phyloP scores from a whole-genome alignment of 2,329 filamentous ascomycete genomes.

The Trichophyton benhamiae region DNA sequence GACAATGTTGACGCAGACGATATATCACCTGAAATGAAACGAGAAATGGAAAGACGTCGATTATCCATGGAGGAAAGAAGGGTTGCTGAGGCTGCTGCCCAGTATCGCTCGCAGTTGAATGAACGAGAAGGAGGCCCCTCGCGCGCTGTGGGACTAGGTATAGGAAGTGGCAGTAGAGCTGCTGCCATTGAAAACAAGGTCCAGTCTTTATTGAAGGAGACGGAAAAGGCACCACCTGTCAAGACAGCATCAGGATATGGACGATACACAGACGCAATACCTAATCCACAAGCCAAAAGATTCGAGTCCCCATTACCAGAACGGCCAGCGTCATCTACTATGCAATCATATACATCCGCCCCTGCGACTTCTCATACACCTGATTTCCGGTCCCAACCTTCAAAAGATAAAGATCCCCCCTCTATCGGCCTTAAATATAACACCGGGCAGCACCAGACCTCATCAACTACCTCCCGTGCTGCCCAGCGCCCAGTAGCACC shows the following conservation, averaged over 20 bases:
- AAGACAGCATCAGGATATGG: slow-evolving; percentile 85
- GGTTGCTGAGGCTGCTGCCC: slow-evolving; percentile 76
- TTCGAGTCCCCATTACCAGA: slow-evolving; percentile 15
- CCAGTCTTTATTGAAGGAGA: slow-evolving; percentile 71
- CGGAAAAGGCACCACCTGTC: slow-evolving; percentile 45
- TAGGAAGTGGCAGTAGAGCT: slow-evolving; percentile 48
- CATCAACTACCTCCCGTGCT: slow-evolving; percentile 21
- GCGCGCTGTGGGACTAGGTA: slow-evolving; percentile 25
- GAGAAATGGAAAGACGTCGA: slow-evolving; percentile 72
- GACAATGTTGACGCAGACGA: slow-evolving; percentile 50
- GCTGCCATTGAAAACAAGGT: slow-evolving; percentile 87
- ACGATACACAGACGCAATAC: slow-evolving; percentile 54
- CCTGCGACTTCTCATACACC: background rate
- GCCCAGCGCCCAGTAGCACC: slow-evolving; percentile 42
- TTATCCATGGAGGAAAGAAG: slow-evolving; percentile 80
- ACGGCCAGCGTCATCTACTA: slow-evolving; percentile 7
- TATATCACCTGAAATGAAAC: slow-evolving; percentile 72
- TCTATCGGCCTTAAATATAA: slow-evolving; percentile 1
- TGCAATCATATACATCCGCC: background rate
- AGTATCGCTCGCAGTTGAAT: slow-evolving; percentile 67
- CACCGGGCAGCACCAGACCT: slow-evolving; percentile 15
- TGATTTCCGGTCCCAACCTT: slow-evolving; percentile 4
- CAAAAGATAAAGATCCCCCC: slow-evolving; percentile 6
- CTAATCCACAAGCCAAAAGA: slow-evolving; percentile 30
- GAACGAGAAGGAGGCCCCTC: slow-evolving; percentile 41